A percentile compares a stretch with the other conserved stretches of the same genome.
Conservation (phyloP, 257 asterid genomes). For the Solanum peruvianum region DNA sequence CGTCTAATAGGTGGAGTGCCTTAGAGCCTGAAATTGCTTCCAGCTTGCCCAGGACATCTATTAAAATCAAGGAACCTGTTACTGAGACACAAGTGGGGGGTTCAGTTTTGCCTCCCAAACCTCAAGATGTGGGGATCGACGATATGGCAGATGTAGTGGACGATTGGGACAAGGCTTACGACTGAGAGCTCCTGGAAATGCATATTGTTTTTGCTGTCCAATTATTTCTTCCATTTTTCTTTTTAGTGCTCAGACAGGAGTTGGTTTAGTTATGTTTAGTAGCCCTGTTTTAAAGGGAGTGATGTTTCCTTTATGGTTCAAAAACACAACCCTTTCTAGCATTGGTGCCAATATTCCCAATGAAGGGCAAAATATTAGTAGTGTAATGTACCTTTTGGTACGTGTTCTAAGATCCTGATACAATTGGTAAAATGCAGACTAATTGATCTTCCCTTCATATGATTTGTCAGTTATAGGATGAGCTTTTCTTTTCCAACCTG, state of each 20-base stretch:
- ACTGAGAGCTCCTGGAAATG: constrained; percentile 6
- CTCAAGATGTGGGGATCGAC: constrained; percentile 13
- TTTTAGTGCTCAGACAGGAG: background rate
- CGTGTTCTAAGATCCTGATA: background rate
- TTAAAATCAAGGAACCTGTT: constrained; percentile 1
- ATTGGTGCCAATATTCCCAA: background rate
- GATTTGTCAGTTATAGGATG: background rate
- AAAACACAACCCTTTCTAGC: background rate
- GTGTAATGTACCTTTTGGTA: background rate
- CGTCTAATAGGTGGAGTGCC: constrained; percentile 67
- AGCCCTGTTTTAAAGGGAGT: background rate
- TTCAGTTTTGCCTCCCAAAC: constrained; percentile 4
- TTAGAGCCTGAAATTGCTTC: constrained; percentile 42
- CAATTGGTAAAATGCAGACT: background rate
- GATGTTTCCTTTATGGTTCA: background rate
- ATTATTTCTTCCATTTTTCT: background rate
- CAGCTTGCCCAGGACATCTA: constrained; percentile 16
- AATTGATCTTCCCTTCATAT: background rate
- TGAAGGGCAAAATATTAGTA: background rate
- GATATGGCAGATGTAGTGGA: constrained; percentile 52
- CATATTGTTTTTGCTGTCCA: background rate
- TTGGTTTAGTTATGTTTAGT: background rate
- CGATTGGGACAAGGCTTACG: constrained; percentile 89
- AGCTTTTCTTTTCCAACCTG: background rate
- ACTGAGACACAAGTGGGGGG: constrained; percentile 9